A percentile compares a stretch with the other conserved stretches of the same genome.
These are phyloP conservation scores for Stygiomarasmius scandens DNA, from an alignment of 1,284 basidiomycete genomes.

Conservation along the genomic window DNA sequence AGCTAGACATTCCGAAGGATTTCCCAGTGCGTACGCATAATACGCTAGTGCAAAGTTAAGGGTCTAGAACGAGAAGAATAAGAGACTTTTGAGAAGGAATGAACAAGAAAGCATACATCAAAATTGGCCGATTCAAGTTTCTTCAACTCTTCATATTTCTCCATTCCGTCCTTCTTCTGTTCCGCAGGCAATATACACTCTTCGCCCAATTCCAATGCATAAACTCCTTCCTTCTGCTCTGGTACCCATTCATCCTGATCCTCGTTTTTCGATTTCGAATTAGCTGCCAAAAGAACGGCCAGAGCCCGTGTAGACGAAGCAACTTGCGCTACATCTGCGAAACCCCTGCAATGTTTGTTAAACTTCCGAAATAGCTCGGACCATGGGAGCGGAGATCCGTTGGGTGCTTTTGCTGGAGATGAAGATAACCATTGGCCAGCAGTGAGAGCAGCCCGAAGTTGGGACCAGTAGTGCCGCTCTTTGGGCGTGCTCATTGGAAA, in stretches of 20 bases:
- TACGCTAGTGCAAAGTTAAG: constrained; percentile 70
- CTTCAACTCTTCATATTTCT: constrained; percentile 55
- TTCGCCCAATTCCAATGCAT: constrained; percentile 47
- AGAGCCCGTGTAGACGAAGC: constrained; percentile 68
- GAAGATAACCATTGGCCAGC: constrained; percentile 68
- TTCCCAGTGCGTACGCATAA: constrained; percentile 74
- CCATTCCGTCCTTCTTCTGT: constrained; percentile 52
- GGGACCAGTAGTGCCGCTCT: constrained; percentile 73
- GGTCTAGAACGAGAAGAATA: constrained; percentile 41
- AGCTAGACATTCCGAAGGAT: constrained; percentile 63
- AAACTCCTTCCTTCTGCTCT: constrained; percentile 24
- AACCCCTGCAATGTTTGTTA: constrained; percentile 79
- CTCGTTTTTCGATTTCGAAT: constrained; percentile 46
- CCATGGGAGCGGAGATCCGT: constrained; percentile 68
- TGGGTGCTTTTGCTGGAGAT: constrained; percentile 64
- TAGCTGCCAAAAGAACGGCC: constrained; percentile 57
- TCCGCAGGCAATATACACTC: constrained; percentile 63
- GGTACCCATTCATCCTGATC: constrained; percentile 38
- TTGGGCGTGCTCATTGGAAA: constrained; percentile 38
- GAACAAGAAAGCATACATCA: constrained; percentile 51
- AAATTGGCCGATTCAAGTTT: constrained; percentile 52
- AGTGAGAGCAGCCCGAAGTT: constrained; percentile 67
- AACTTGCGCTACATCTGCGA: constrained; percentile 62
- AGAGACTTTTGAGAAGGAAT: background rate
- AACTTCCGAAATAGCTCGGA: constrained; percentile 84